A percentile compares a stretch with the other conserved stretches of the same genome.
These are phyloP conservation scores for Didymella arachidicola DNA, from an alignment of 2,329 filamentous ascomycete species.

Conservation along the genomic window DNA sequence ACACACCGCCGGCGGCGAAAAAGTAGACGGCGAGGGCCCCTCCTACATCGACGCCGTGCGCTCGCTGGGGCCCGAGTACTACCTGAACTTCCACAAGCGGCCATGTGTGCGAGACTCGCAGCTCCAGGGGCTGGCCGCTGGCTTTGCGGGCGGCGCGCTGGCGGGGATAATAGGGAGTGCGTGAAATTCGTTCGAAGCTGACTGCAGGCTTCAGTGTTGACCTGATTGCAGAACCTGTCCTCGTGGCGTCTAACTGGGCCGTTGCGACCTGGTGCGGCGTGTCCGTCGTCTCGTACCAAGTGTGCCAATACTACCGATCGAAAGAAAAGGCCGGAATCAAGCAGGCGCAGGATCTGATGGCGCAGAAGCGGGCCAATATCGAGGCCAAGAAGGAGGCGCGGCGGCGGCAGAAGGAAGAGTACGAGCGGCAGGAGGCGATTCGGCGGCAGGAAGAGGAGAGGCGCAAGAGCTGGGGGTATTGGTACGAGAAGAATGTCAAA, in stretches of 20 bases:
- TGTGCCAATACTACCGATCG: constrained; percentile 77
- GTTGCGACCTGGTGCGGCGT: constrained; percentile 76
- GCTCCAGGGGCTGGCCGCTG: constrained; percentile 81
- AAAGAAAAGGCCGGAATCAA: constrained; percentile 85
- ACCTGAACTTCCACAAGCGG: constrained; percentile 74
- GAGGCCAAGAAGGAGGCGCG: constrained; percentile 57
- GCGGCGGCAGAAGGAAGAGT: constrained; percentile 54
- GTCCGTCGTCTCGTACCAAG: constrained; percentile 80
- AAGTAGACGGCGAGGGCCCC: constrained; percentile 46
- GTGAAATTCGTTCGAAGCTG: constrained; percentile 25
- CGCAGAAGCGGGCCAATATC: constrained; percentile 67
- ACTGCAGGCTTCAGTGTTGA: neutral
- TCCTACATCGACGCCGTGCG: constrained; percentile 67
- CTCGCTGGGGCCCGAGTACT: constrained; percentile 72
- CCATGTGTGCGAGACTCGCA: constrained; percentile 87
- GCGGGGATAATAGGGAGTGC: constrained; percentile 78
- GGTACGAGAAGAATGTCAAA: constrained; percentile 47
- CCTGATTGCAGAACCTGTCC: constrained; percentile 61
- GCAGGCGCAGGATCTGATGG: constrained; percentile 82
- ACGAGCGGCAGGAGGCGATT: constrained; percentile 44
- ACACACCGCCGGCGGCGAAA: constrained; percentile 67
- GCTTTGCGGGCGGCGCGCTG: constrained; percentile 76
- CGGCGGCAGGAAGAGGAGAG: constrained; percentile 45
- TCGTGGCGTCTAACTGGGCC: constrained; percentile 81
- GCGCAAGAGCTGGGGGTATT: constrained; percentile 47